Base-by-base conservation (phyloP, 2,329 filamentous ascomycete species). In the Aspergillus felis region DNA sequence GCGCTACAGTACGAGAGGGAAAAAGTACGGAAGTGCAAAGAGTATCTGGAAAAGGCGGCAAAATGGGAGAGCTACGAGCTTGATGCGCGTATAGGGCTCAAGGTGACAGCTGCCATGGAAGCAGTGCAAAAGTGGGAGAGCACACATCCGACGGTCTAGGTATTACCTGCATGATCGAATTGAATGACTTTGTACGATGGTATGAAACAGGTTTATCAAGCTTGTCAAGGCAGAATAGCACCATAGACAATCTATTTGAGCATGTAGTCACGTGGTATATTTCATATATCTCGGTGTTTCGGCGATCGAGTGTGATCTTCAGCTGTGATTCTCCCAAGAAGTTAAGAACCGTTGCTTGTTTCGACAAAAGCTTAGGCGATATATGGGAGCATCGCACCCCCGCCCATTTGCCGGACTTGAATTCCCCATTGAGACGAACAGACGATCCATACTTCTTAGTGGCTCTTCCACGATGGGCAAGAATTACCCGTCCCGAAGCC, bases 51-150 rank as follows among this genome's bases (percentile, higher is more conserved):
- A 17, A 82, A 82, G 68, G 82, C 82, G 9, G 81, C 82, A 47
- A 78, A 72, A 51, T 87, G 84, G 84, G 85, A 85, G 63, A 76
- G 76, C 20, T 87, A 84, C 67, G 84, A 86, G 66, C 71, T 87
- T 58, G 85, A 88, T 73, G 81, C 84, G 53, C 78, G 85, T 67
- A 69, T 80, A 53, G 78, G 78, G 6, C 66, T 80, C 50, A 80
- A 80, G 62, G 75, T 81, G 57, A 79, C 78, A 22, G 76, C 76
- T 46, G 78, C 73, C 3, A 64, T 75, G 55, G 77, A 76, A 55
- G 77, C 78, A 4, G 68, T 81, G 35, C 68, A 68, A 27, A 76
- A 75, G 54, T 80, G 76, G 76, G 73, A 78, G 61, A 63, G 49
- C 28, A 59, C 64, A 29, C 69, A 74, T 51, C 56, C 67, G 14